Conservation (phyloP, 2,329 filamentous ascomycete species). For the Colletotrichum echinochloae region DNA sequence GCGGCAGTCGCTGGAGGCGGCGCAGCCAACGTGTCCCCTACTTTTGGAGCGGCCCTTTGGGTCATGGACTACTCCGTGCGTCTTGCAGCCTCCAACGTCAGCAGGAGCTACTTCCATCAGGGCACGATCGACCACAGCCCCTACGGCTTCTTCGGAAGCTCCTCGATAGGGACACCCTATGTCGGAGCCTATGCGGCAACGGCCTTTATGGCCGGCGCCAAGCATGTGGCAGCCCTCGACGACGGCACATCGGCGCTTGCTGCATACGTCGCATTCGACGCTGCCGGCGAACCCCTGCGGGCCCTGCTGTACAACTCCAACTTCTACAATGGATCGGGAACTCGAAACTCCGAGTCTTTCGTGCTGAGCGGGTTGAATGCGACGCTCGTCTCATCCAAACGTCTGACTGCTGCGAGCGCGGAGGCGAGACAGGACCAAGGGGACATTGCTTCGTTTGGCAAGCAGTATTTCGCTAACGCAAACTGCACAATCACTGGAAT, state of each 20-base stretch:
- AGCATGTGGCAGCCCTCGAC: slow-evolving; percentile 60
- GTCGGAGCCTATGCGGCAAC: slow-evolving; percentile 63
- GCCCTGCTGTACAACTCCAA: slow-evolving; percentile 61
- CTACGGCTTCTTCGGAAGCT: slow-evolving; percentile 62
- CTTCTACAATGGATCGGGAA: slow-evolving; percentile 49
- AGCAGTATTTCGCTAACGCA: slow-evolving; percentile 28
- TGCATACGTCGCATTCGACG: slow-evolving; percentile 58
- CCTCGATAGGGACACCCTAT: slow-evolving; percentile 63
- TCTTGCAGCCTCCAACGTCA: slow-evolving; percentile 28
- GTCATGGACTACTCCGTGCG: slow-evolving; percentile 52
- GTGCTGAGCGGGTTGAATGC: slow-evolving; percentile 11
- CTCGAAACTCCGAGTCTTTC: slow-evolving; percentile 11
- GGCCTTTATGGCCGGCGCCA: slow-evolving; percentile 57
- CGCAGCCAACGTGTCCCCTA: slow-evolving; percentile 44
- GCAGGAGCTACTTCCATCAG: slow-evolving; percentile 60
- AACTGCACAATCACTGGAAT: slow-evolving; percentile 22
- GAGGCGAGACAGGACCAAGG: slow-evolving; percentile 32
- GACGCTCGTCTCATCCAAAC: slow-evolving; percentile 11
- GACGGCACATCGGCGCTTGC: slow-evolving; percentile 56
- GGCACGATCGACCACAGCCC: slow-evolving; percentile 64
- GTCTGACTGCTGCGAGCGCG: slow-evolving; percentile 25
- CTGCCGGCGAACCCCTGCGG: slow-evolving; percentile 29
- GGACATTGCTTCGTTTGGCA: slow-evolving; percentile 18
- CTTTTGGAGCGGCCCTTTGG: slow-evolving; percentile 56
- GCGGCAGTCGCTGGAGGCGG: slow-evolving; percentile 14